These are phyloP conservation scores for Phalaenopsis aphrodite DNA, from an alignment of 106 monocot genomes.

Conservation along the genomic window DNA sequence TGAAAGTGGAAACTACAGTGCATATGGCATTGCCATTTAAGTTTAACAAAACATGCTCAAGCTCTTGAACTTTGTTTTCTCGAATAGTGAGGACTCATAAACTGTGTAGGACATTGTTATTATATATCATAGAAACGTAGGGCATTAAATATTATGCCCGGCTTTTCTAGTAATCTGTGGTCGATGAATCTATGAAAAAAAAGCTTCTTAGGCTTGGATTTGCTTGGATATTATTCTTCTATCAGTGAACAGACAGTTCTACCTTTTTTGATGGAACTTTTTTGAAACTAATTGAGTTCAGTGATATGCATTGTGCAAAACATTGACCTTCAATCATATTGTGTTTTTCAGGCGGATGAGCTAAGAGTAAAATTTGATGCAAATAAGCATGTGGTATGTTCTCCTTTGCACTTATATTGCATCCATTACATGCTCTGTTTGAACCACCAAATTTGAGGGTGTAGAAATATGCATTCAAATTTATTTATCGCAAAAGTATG, in stretches of 20 bases:
- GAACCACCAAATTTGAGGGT: background rate
- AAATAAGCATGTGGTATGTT: conserved; percentile 79
- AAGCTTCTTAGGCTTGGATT: background rate
- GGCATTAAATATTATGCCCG: too few species aligned
- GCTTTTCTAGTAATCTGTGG: too few species aligned
- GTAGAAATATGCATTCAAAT: background rate
- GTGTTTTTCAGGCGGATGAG: conserved; percentile 58
- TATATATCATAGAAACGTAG: too few species aligned
- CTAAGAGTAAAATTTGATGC: conserved; percentile 88
- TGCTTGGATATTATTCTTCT: background rate
- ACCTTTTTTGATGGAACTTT: background rate
- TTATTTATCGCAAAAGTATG: background rate
- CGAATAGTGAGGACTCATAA: too few species aligned
- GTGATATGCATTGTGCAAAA: background rate
- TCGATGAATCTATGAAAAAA: background rate
- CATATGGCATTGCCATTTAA: too few species aligned
- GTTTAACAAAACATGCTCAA: too few species aligned
- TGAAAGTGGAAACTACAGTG: too few species aligned
- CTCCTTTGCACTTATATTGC: background rate
- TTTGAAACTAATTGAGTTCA: background rate
- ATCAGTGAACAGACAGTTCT: background rate
- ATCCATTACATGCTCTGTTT: conserved; percentile 8
- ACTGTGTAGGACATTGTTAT: too few species aligned
- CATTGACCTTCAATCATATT: background rate
- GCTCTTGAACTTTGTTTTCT: too few species aligned